phyloP scores from a whole-genome alignment of 805 yeast genomes.

The Scheffersomyces stipitis region DNA sequence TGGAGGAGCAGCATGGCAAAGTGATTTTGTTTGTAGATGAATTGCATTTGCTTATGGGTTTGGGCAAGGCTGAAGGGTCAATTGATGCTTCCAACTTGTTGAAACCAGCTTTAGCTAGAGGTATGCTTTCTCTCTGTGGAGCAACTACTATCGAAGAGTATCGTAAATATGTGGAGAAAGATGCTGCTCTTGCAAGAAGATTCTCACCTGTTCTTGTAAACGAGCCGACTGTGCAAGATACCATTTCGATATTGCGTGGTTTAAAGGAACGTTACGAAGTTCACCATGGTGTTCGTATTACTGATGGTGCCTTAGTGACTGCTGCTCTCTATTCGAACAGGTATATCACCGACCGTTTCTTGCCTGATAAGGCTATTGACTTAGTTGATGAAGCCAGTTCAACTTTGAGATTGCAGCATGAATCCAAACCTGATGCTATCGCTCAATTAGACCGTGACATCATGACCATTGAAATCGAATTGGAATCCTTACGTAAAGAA shows the following conservation, averaged over 20 bases:
- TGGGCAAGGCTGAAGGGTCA: constrained; percentile 92
- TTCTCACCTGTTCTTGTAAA: constrained; percentile 84
- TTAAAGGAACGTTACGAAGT: constrained; percentile 93
- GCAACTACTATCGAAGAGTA: constrained; percentile 96
- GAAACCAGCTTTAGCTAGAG: constrained; percentile 93
- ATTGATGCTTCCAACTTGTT: constrained; percentile 93
- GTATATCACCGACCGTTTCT: constrained; percentile 84
- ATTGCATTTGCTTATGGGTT: constrained; percentile 81
- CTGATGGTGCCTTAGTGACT: constrained; percentile 89
- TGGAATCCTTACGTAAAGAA: constrained; percentile 91
- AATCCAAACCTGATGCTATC: constrained; percentile 93
- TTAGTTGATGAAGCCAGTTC: constrained; percentile 97
- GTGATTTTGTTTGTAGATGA: constrained; percentile 88
- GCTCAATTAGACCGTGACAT: constrained; percentile 84
- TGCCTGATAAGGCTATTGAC: constrained; percentile 97
- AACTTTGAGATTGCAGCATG: constrained; percentile 90
- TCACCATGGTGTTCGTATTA: constrained; percentile 94
- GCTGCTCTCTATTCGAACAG: constrained; percentile 90
- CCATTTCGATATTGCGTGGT: constrained; percentile 90
- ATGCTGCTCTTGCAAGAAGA: constrained; percentile 91
- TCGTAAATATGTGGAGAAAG: constrained; percentile 90
- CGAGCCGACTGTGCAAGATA: constrained; percentile 89
- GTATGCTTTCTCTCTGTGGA: constrained; percentile 88
- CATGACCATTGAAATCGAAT: constrained; percentile 92
- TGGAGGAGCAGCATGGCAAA: constrained; percentile 73